Evolutionary conservation across 305 asterid genomes (phyloP).

Genomic region (Fraxinus dipetala): DNA sequence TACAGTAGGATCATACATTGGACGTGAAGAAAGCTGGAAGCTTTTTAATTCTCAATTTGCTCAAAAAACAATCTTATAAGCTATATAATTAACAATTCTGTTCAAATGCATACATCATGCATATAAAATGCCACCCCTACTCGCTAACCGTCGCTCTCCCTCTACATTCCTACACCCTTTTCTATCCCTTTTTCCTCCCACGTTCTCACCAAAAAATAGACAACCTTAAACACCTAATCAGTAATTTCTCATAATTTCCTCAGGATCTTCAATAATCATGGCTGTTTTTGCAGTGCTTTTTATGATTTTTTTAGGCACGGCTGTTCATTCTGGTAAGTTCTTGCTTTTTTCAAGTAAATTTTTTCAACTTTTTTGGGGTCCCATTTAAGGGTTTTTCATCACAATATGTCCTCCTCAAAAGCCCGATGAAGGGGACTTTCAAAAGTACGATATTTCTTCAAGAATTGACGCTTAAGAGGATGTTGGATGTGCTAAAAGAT

Average conservation of each 20-base stretch:
- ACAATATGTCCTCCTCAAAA: too few relatives aligned
- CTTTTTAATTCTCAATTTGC: slow-evolving; percentile 21
- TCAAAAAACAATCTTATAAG: slow-evolving; percentile 23
- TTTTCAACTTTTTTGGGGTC: background rate
- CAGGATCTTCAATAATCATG: slow-evolving; percentile 23
- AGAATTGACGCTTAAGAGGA: background rate
- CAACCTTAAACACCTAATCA: background rate
- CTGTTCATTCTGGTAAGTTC: slow-evolving; percentile 20
- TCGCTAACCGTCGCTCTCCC: slow-evolving; percentile 28
- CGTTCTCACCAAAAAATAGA: background rate
- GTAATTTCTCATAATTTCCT: slow-evolving; percentile 11
- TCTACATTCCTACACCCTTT: slow-evolving; percentile 27
- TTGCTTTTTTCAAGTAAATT: background rate
- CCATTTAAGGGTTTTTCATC: background rate
- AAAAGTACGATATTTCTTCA: background rate
- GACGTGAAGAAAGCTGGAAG: slow-evolving; percentile 24
- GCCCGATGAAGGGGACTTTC: background rate
- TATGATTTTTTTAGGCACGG: slow-evolving; percentile 1
- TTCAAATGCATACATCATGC: slow-evolving; percentile 28
- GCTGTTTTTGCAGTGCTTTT: slow-evolving; percentile 18
- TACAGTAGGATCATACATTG: background rate
- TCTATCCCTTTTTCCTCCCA: background rate
- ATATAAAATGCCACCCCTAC: background rate
- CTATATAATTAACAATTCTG: slow-evolving; percentile 13
- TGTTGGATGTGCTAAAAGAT: background rate